Base-by-base conservation (phyloP, 2,329 filamentous ascomycete species). In the Aspergillus udagawae region DNA sequence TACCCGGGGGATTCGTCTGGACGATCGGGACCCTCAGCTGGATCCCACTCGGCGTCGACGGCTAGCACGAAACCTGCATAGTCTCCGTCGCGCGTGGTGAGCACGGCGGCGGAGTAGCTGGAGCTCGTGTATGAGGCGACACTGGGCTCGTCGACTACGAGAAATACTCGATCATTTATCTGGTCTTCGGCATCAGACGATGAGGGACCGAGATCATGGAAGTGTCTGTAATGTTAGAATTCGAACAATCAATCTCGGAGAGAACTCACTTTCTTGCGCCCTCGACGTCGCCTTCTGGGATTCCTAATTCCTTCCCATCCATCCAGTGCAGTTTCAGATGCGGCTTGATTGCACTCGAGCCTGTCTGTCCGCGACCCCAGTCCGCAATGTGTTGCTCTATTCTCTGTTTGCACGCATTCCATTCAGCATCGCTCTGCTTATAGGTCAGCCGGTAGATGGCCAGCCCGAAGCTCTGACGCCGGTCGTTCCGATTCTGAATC, bases 361-460 rank as follows among this genome's bases (percentile, higher is more conserved):
- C 64, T 8, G 58, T 55, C 10, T 63, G 60, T 1, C 63, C 65
- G 4, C 52, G 54, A 1, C 68, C 67, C 68, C 68, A 71, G 21
- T 63, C 55, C 0, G 62, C 57, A 1, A 67, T 51, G 55, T 70
- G 64, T 0, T 53, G 53, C 21, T 70, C 63, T 2, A 71, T 8
- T 28, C 61, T 65, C 10, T 56, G 7, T n/a, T 59, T 41, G 38
- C 67, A 64, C 7, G n/a, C 50, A 1, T 28, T 32, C 67, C 67
- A 71, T 47, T 68, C 62, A 3, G 44, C 38, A 4, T 68, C 63
- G 2, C 56, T 60, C 17, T 63, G 57, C 9, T 58, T 38, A 32
- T 67, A 67, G 0, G 61, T 64, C 14, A 70, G 56, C 12, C 66
- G 61, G 54, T 71, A 71, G 10, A 70, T 60, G 3, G 54, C 60